Evolutionary conservation across 441 rosid genomes (phyloP).

Genomic region (Mallotus japonicus): DNA sequence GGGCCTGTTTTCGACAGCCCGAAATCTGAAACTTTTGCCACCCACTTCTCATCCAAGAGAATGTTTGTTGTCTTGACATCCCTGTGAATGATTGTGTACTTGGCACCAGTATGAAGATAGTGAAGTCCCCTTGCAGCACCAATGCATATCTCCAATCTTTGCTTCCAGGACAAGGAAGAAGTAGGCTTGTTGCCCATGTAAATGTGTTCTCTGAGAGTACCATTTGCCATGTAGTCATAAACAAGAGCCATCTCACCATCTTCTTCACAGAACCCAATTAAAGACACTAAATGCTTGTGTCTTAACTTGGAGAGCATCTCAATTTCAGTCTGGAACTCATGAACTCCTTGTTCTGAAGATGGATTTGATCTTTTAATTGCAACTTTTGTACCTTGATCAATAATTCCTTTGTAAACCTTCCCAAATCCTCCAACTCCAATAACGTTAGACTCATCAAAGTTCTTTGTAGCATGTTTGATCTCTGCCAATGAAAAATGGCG

Average conservation of each 20-base stretch:
- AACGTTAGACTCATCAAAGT: constrained; percentile 59
- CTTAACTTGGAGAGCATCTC: constrained; percentile 84
- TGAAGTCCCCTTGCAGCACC: constrained; percentile 79
- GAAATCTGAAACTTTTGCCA: constrained; percentile 79
- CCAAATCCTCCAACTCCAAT: constrained; percentile 93
- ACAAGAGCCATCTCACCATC: constrained; percentile 74
- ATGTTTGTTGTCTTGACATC: constrained; percentile 86
- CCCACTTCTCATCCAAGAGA: constrained; percentile 67
- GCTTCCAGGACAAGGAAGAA: constrained; percentile 50
- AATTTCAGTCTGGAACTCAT: constrained; percentile 83
- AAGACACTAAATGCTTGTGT: constrained; percentile 82
- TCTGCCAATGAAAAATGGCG: constrained; percentile 61
- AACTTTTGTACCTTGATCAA: constrained; percentile 64
- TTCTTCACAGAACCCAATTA: constrained; percentile 85
- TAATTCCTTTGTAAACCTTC: constrained; percentile 75
- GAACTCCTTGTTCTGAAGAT: constrained; percentile 76
- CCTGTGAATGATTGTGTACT: constrained; percentile 72
- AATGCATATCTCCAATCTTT: constrained; percentile 62
- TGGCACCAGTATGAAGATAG: constrained; percentile 80
- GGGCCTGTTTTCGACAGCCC: constrained; percentile 81
- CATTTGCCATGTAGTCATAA: constrained; percentile 69
- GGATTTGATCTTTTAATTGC: constrained; percentile 88
- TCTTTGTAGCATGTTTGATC: constrained; percentile 58
- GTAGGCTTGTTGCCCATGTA: constrained; percentile 55
- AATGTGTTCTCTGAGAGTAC: constrained; percentile 70